These are phyloP conservation scores for Colletotrichum tropicale DNA, from an alignment of 2,329 filamentous ascomycete species.

Conservation along the genomic window DNA sequence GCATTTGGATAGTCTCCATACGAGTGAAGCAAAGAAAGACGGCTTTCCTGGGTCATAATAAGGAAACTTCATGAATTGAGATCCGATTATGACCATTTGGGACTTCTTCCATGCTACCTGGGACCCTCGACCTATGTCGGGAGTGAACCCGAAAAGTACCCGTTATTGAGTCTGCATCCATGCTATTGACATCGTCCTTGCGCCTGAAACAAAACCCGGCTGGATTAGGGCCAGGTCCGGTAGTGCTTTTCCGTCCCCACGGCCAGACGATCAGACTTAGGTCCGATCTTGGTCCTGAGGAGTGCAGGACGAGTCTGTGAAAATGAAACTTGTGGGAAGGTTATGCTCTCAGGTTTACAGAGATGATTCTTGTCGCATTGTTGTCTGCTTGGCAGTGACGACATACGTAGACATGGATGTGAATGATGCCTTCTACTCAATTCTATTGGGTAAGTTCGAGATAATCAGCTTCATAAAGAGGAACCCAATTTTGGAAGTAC, in stretches of 20 bases:
- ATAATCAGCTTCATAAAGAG: too few species aligned
- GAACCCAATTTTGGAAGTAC: too few species aligned
- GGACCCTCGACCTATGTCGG: background rate
- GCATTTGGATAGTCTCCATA: background rate
- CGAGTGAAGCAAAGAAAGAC: background rate
- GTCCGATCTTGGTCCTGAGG: background rate
- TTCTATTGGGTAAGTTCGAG: accelerated
- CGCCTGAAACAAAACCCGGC: too few species aligned
- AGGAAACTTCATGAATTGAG: background rate
- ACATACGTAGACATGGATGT: too few species aligned
- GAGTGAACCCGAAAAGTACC: background rate
- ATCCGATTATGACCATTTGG: background rate
- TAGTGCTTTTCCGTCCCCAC: background rate
- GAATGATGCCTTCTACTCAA: too few species aligned
- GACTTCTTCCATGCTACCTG: background rate
- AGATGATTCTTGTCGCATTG: background rate
- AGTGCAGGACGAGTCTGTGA: background rate
- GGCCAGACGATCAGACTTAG: background rate
- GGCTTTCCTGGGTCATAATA: background rate
- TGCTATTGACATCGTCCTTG: too few species aligned
- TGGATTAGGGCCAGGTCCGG: background rate
- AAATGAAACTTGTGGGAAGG: background rate
- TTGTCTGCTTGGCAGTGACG: too few species aligned
- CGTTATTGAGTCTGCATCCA: too few species aligned
- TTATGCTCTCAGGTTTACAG: background rate